These are phyloP conservation scores for Pterocarpus macrocarpus DNA, from an alignment of 306 rosid genomes.

Conservation along the genomic window DNA sequence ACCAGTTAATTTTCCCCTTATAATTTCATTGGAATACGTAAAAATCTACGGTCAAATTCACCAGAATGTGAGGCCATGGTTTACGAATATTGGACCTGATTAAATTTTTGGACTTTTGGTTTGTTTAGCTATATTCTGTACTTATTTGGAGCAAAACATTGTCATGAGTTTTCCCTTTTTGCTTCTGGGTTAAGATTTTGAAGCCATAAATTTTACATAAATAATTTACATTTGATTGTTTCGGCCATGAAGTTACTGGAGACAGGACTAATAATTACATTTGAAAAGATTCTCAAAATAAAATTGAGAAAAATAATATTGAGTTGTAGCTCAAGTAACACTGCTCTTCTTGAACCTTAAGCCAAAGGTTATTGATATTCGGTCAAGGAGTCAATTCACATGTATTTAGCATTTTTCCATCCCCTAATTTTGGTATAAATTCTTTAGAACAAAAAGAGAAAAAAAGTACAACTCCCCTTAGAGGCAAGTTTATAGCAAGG, in stretches of 20 bases:
- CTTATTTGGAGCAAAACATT: not conserved
- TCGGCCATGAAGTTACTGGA: not conserved
- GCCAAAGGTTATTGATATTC: no score
- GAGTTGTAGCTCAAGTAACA: no score
- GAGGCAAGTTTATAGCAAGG: no score
- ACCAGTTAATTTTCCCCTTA: not conserved
- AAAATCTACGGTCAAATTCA: not conserved
- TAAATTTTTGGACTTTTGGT: not conserved
- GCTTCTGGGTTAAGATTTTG: not conserved
- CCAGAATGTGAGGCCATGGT: not conserved
- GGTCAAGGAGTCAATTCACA: no score
- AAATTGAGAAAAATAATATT: no score
- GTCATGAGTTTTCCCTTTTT: no score
- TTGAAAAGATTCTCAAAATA: not conserved
- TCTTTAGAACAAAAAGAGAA: no score
- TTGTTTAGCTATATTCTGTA: no score
- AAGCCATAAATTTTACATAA: not conserved
- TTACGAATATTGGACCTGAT: not conserved
- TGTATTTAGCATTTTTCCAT: no score
- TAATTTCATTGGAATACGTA: not conserved
- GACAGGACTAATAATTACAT: not conserved
- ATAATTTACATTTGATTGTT: not conserved
- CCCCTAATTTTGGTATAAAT: no score
- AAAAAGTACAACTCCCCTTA: no score
- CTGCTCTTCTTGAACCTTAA: no score